phyloP scores from a whole-genome alignment of 148 eudicot species.

The Vaccinium myrtillus region DNA sequence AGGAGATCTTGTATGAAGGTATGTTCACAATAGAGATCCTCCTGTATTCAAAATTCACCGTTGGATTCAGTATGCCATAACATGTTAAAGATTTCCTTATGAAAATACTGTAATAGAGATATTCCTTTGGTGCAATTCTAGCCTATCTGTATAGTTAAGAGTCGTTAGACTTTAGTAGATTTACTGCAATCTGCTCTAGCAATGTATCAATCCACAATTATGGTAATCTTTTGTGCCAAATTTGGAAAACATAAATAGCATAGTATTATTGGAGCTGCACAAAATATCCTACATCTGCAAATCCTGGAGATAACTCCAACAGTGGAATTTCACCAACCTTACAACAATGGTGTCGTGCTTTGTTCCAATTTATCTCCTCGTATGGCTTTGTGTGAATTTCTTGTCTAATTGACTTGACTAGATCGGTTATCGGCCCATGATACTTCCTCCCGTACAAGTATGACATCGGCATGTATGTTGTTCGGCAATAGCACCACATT shows the following conservation, averaged over 20 bases:
- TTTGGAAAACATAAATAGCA: too few species aligned
- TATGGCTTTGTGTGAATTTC: conserved; percentile 30
- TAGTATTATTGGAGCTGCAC: not conserved
- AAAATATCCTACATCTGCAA: not conserved
- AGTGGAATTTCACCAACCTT: conserved; percentile 18
- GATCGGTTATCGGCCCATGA: conserved; percentile 31
- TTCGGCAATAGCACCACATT: conserved; percentile 36
- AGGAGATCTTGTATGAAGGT: not conserved
- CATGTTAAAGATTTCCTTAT: conserved; percentile 10
- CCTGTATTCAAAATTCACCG: conserved; percentile 19
- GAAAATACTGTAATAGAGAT: not conserved
- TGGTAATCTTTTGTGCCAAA: too few species aligned
- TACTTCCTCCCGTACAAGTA: conserved; percentile 26
- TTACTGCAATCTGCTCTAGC: too few species aligned
- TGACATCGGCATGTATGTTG: conserved; percentile 31
- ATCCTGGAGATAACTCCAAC: not conserved
- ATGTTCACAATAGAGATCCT: conserved; percentile 16
- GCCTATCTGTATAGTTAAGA: too few species aligned
- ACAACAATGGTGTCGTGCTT: conserved; percentile 30
- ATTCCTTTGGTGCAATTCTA: too few species aligned
- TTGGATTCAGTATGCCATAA: conserved; percentile 7
- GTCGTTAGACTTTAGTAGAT: too few species aligned
- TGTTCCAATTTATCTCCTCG: conserved; percentile 30
- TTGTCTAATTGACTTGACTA: conserved; percentile 24
- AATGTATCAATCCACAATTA: too few species aligned